Base-by-base conservation (phyloP, 179 eudicot genomes). In the Vitellaria paradoxa region DNA sequence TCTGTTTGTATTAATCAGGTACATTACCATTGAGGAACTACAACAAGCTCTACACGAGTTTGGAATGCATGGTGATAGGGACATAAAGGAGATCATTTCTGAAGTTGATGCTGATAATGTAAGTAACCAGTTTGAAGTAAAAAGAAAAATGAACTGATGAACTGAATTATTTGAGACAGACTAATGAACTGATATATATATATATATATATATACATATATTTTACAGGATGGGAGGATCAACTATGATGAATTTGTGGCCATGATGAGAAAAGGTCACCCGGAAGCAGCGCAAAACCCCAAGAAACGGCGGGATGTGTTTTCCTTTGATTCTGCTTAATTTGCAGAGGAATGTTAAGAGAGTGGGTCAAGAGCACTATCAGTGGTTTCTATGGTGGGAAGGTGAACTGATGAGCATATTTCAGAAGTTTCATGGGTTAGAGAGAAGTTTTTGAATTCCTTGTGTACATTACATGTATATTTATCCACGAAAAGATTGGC, bases 91-190 rank as follows among this genome's bases (percentile, higher is more conserved):
- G 66, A 84, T 88, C 59, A 84, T 88, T 66, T 72, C 86, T 52
- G 91, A 88, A 84, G 87, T 88, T 55, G 91, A 88, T n/a, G 57
- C 82, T 6, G 87, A 88, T 50, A 81, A 88, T 77, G 91, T 88
- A 84, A 81, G 89, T n/a, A 76, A 26, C 49, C 15, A 1, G n/a
- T 7, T 26, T 11, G 10, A 47, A 13, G 26, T 24, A 53, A 0
- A 13, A 20, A 13, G 6, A 46, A 15, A 4, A 47, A 0, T 42
- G 45, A 42, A 42, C 1, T 42, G 3, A 42, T 42, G 3, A 42
- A 42, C 45, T 42, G 45, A 42, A 42, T 42, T 42, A 1, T 42
- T 42, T 42, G 1, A 46, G n/a, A 70, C 78, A 26, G 17, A 11
- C 11, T 45, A n/a, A 75, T 65, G 49, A 52, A 75, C 6, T 62